phyloP scores from a whole-genome alignment of 805 yeast species.

The Wickerhamomyces queroliae region DNA sequence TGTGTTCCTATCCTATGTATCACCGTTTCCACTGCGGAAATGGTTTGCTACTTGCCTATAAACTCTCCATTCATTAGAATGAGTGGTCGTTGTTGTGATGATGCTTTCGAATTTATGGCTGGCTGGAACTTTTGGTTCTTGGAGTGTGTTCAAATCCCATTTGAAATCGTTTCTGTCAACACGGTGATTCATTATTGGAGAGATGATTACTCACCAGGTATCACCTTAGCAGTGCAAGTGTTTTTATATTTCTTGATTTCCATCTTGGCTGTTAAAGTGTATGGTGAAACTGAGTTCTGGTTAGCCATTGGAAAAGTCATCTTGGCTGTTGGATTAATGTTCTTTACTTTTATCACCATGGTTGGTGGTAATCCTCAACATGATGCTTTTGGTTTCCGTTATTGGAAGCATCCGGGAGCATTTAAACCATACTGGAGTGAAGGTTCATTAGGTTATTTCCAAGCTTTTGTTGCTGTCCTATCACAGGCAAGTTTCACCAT shows the following conservation, averaged over 20 bases:
- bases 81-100: conserved; percentile 73
- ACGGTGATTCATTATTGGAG: conserved; percentile 79
- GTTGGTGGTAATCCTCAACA: conserved; percentile 79
- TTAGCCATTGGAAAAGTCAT: conserved; percentile 67
- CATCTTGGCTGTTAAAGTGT: conserved; percentile 64
- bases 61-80: conserved; percentile 71
- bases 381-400: conserved; percentile 55
- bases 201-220: conserved; percentile 68
- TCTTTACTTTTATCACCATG: conserved; percentile 78
- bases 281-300: conserved; percentile 84
- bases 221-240: conserved; percentile 59
- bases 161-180: conserved; percentile 77
- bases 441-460: conserved; percentile 59
- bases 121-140: conserved; percentile 80
- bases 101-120: conserved; percentile 65
- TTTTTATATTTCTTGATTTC: conserved; percentile 59
- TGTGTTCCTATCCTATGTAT: conserved; percentile 62
- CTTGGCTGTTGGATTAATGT: conserved; percentile 66
- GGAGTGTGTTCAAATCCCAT: conserved; percentile 75
- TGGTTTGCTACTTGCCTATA: conserved; percentile 72
- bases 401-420: conserved; percentile 49
- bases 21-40: conserved; percentile 70
- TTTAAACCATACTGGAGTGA: conserved; percentile 49
- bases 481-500: conserved; percentile 72
- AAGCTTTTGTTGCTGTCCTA: conserved; percentile 67